Evolutionary conservation across 2,329 filamentous ascomycete species (phyloP).

Genomic region (Colletotrichum echinochloae): DNA sequence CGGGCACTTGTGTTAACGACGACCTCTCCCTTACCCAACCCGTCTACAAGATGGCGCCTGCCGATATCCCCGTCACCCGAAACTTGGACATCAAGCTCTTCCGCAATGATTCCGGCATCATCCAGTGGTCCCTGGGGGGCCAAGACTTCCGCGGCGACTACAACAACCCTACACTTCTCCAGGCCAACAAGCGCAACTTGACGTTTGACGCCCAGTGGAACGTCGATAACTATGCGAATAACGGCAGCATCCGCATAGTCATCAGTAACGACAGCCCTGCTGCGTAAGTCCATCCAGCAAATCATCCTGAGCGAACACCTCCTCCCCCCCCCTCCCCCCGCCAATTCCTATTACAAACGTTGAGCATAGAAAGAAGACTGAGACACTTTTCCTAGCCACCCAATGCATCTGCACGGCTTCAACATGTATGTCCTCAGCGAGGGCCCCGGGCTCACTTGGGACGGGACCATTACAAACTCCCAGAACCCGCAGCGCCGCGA

Average conservation of each 20-base stretch:
- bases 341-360: no score
- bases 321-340: neutral
- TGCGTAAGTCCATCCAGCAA: neutral
- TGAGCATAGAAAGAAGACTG: neutral
- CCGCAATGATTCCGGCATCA: neutral
- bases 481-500: conserved; percentile 66
- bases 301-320: no score
- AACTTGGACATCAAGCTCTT: neutral
- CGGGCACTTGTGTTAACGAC: neutral
- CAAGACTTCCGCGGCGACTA: neutral
- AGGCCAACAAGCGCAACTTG: neutral
- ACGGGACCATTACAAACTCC: conserved; percentile 54
- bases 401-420: conserved; percentile 77
- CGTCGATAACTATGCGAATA: neutral
- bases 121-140: neutral
- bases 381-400: conserved; percentile 55
- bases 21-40: neutral
- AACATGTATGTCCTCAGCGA: conserved; percentile 76
- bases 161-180: neutral
- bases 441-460: conserved; percentile 57
- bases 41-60: neutral
- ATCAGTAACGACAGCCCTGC: neutral
- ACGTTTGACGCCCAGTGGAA: neutral
- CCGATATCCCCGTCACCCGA: neutral
- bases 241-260: neutral